Evolutionary conservation across 2,329 filamentous ascomycete genomes (phyloP), one percentile per base, ranked within the genome.

Genomic region (Neofusicoccum parvum): DNA sequence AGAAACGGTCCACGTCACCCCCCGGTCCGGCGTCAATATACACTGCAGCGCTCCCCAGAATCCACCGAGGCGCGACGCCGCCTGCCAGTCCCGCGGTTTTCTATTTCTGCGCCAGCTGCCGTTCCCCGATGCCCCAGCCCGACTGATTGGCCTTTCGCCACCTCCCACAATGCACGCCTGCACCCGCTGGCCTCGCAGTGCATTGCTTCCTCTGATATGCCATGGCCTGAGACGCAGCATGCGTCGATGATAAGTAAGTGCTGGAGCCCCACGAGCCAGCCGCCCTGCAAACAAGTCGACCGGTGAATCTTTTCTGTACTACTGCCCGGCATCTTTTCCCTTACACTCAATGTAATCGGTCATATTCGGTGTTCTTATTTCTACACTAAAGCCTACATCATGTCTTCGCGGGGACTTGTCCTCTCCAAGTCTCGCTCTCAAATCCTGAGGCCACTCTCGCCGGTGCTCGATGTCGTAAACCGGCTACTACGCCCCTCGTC

Each of bases 361-460:
- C 50, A 23, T 41, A 59, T 59, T 58, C 45, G 51, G 5, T 27
- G 10, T 46, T 50, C 46, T 15, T 60, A 36, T 46, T 39, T 59
- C 32, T 15, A 58, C 36, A 45, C 39, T 23, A 56, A 56, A 41
- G 3, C 39, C 54, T 23, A 5, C 54, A 36, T 20, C 54, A 58
- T 65, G 54, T 56, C 46, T 59, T 59, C 53, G 27, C 45, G 63
- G 63, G 45, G 50, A 32, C 62, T 51, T 34, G 54, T 49, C 41
- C 49, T 48, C 36, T 77, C 75, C 11, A 77, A 77, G 64, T 78
- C 76, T 20, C 73, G 75, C 3, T 72, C 70, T 45, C 69, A 71
- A 4, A 73, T 60, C 37, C 48, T 65, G 15, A 58, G 63, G 27
- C 54, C 63, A 14, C 43, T 60, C 32, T 65, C 63, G 5, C 63